Conservation (phyloP, 169 alveolate genomes). For the Amoebophrya sp. region DNA sequence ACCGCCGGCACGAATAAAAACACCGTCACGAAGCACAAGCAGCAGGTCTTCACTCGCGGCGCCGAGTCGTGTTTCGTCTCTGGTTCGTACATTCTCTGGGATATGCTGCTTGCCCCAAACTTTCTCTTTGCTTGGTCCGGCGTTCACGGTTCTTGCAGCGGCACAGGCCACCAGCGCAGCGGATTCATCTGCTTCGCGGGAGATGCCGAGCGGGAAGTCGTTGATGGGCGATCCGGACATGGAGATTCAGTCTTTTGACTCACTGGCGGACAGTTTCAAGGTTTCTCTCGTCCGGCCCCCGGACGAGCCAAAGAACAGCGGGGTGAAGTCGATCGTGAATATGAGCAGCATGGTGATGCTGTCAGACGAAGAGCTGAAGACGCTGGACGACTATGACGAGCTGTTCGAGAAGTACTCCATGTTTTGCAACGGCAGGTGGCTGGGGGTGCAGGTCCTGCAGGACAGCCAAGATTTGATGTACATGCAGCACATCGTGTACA, state of each 20-base stretch:
- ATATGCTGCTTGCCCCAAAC: too few species aligned
- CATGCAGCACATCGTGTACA: constrained; percentile 42
- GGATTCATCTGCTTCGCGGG: too few species aligned
- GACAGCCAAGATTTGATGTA: constrained; percentile 43
- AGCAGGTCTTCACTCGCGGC: too few species aligned
- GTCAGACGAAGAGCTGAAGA: background rate
- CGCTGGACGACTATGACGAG: background rate
- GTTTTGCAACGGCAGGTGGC: constrained; percentile 44
- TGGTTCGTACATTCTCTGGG: too few species aligned
- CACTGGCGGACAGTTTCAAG: background rate
- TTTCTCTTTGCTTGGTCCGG: too few species aligned
- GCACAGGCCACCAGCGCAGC: too few species aligned
- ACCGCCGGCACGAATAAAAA: too few species aligned
- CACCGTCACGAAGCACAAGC: too few species aligned
- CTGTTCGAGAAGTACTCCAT: constrained; percentile 36
- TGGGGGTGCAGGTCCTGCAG: constrained; percentile 44
- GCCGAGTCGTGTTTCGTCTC: too few species aligned
- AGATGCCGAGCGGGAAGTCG: background rate
- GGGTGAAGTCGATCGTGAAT: background rate
- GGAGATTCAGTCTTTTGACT: background rate
- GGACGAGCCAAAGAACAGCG: background rate
- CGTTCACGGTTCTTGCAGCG: too few species aligned
- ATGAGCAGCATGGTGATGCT: background rate
- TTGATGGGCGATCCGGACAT: background rate
- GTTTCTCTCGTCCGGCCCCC: background rate